Evolutionary conservation across 768 basidiomycete species (phyloP), one percentile per base, ranked within the genome.

Genomic region (Lentinula aciculospora): DNA sequence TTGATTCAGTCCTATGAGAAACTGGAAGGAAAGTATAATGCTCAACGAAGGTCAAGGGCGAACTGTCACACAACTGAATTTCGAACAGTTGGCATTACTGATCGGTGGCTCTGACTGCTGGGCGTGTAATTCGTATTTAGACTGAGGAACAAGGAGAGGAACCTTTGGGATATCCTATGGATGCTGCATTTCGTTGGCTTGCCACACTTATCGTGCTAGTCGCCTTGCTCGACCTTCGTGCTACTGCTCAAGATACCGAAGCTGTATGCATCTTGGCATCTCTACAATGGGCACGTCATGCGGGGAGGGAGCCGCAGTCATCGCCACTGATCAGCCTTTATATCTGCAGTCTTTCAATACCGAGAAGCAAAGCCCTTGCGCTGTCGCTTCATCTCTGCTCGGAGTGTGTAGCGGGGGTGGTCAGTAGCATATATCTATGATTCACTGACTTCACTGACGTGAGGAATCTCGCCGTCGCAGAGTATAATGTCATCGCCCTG

Each of bases 341-440:
- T 13, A 17, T 4, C 17, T 23, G 19, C 23, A 23, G 55, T 31
- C 44, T 39, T 53, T 50, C 55, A 83, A 83, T 57, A 78, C 78
- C 23, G 71, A 72, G 50, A 66, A 67, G 44, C 74, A 82, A 59
- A 77, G 67, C n/a, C 79, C 81, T 21, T 82, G 81, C 60, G 46
- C 71, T 15, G 66, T 82, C 21, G 68, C 78, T 13, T 73, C 79
- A 1, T 74, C 73, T 39, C 65, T 81, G 1, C 63, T 77, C 37
- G 69, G 75, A 21, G 71, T 72, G 0, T 82, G 81, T 48, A 72
- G 63, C 53, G 68, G 65, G 45, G 74, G 76, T 34, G 64, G 78
- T 81, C 58, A 58, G 78, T 69, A 19, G 28, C 56, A 44, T 45
- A 36, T 45, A 3, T 8, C 28, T 12, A 34, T 44, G 21, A 21